Conservation (phyloP, 495 filamentous ascomycete species). For the Aspergillus diversus region DNA sequence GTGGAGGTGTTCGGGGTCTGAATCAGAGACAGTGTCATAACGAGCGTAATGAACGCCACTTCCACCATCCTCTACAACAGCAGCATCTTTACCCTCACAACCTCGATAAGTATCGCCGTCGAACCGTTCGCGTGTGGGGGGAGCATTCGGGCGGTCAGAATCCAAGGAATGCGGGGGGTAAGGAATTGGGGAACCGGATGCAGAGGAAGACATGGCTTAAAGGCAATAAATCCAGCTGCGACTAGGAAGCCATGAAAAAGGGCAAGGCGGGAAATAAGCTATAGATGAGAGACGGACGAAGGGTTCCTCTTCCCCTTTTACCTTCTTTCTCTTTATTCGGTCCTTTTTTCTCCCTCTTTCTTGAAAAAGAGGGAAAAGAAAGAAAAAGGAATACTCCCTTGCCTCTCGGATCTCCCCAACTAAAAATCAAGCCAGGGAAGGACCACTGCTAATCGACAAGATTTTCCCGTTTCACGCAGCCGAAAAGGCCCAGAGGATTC, state of each 20-base stretch:
- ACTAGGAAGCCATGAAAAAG: background rate
- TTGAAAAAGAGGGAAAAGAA: no score
- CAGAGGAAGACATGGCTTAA: background rate
- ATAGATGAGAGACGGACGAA: background rate
- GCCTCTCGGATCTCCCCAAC: background rate
- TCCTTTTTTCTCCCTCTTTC: background rate
- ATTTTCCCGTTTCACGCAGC: background rate
- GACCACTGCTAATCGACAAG: background rate
- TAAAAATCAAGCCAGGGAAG: background rate
- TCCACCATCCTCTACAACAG: background rate
- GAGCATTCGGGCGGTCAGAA: background rate
- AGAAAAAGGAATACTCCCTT: no score
- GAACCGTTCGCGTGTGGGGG: background rate
- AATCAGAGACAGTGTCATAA: background rate
- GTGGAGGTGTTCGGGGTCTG: background rate
- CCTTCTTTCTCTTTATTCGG: background rate
- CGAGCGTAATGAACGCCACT: background rate
- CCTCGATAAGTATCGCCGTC: background rate
- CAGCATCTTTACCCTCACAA: background rate
- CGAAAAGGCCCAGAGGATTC: constrained; percentile 4
- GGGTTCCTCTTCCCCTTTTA: background rate
- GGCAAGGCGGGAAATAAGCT: background rate
- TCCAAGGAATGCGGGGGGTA: background rate
- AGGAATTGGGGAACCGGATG: background rate
- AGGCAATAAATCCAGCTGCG: background rate